phyloP scores from a whole-genome alignment of 129 eudicot genomes.

The Flaveria bidentis region DNA sequence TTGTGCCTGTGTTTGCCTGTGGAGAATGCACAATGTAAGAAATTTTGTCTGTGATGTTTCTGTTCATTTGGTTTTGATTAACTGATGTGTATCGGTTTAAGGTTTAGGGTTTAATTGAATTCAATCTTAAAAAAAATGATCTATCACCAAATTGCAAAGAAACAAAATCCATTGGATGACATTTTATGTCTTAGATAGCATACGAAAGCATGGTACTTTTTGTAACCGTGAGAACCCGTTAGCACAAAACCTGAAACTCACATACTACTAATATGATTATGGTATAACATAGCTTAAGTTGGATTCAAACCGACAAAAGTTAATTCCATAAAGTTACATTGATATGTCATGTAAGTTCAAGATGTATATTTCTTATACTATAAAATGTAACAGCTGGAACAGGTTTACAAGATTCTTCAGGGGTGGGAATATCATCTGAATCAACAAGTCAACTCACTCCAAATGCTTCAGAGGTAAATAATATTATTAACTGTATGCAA shows the following conservation, averaged over 20 bases:
- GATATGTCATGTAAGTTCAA: neutral
- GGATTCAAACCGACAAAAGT: no score
- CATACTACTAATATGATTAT: no score
- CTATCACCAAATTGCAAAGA: constrained; percentile 7
- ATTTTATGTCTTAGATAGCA: neutral
- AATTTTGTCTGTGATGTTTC: neutral
- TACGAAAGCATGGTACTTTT: no score
- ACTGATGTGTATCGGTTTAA: neutral
- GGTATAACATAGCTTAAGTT: no score
- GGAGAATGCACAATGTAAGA: constrained; percentile 54
- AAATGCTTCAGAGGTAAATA: constrained; percentile 65
- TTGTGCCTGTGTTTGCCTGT: constrained; percentile 46
- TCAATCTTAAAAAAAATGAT: neutral
- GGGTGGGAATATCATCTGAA: constrained; percentile 47
- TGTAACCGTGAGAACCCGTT: neutral
- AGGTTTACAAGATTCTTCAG: constrained; percentile 43
- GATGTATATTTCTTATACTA: neutral
- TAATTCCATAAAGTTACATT: no score
- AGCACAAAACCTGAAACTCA: no score
- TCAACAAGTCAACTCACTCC: constrained; percentile 57
- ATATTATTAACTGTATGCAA: neutral
- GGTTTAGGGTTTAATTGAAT: neutral
- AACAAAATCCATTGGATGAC: constrained; percentile 1
- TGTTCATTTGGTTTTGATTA: neutral
- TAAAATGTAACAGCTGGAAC: constrained; percentile 39